These are phyloP conservation scores for Yamadazyma ubonensis DNA, from an alignment of 805 yeast genomes.

Conservation along the genomic window DNA sequence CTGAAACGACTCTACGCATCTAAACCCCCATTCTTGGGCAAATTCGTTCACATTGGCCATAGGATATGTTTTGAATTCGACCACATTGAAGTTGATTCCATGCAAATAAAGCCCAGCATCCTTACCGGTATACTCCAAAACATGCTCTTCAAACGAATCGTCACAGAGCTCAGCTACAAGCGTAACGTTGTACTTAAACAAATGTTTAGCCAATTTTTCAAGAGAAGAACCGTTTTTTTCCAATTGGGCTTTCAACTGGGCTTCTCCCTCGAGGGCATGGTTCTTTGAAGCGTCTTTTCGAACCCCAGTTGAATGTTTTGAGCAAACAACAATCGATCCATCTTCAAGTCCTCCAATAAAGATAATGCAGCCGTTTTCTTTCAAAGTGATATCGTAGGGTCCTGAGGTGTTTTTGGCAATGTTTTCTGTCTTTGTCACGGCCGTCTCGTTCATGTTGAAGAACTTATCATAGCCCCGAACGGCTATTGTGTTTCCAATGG, in stretches of 20 bases:
- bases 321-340: conserved; percentile 81
- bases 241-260: conserved; percentile 56
- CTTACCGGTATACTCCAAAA: conserved; percentile 65
- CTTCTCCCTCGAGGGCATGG: conserved; percentile 76
- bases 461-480: conserved; percentile 94
- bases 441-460: conserved; percentile 73
- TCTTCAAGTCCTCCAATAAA: conserved; percentile 74
- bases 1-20: conserved; percentile 47
- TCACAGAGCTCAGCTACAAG: conserved; percentile 94
- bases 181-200: conserved; percentile 58
- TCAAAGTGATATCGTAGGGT: conserved; percentile 77
- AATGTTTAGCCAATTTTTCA: conserved; percentile 52
- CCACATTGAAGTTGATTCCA: conserved; percentile 74
- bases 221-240: conserved; percentile 34
- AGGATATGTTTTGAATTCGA: conserved; percentile 62
- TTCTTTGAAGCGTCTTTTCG: conserved; percentile 52
- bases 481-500: conserved; percentile 48
- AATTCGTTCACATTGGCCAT: conserved; percentile 59
- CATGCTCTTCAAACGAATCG: conserved; percentile 91
- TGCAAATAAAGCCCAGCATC: conserved; percentile 84
- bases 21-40: conserved; percentile 71
- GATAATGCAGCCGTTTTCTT: conserved; percentile 93
- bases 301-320: conserved; percentile 85
- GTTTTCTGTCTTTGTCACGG: conserved; percentile 48
- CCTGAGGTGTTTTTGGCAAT: conserved; percentile 55